Base-by-base conservation (phyloP, 441 rosid genomes). In the Geranium incanum region DNA sequence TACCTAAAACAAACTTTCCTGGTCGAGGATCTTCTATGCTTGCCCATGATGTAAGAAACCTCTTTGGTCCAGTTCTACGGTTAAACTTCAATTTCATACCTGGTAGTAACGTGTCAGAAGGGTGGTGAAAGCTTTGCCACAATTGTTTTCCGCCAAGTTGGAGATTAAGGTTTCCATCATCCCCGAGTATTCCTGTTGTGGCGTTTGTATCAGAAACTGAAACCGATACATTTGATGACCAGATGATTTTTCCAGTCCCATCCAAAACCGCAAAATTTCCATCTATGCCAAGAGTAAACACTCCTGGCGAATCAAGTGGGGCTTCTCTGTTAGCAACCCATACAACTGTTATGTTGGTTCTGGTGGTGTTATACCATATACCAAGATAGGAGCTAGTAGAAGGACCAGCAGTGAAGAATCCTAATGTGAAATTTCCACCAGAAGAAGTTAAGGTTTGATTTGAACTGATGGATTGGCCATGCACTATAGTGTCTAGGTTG, bases 311-410 rank as follows among this genome's bases (percentile, higher is more conserved):
- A 36, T 78, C 84, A 3, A 82, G 75, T 8, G 97, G 93, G 0
- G 0, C 67, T 3, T 83, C 81, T 79, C 97, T 81, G 66, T 92
- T 94, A 18, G 97, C 96, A 2, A 90, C 85, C 97, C 99, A 94
- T 0, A 92, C 85, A 1, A 86, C 76, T 13, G 92, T 23, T 55
- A 5, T 55, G 16, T 60, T 41, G 38, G 28, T 83, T 0, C 86
- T 81, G 59, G 88, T 73, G 69, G 78, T 73, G 18, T 82, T 76
- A 68, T 91, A 91, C 96, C 96, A 82, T n/a, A 91, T 86, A 8
- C 98, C 98, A 7, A 91, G 75, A 67, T 81, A 93, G 73, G 86
- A 77, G 4, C 62, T 55, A 55, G 9, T 36, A 0, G 89, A 85
- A 21, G 52, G 63, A 13, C 55, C 82, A 0, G 87, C 85, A 66